Evolutionary conservation across 345 rosid species (phyloP).

Genomic region (Corymbia maculata): DNA sequence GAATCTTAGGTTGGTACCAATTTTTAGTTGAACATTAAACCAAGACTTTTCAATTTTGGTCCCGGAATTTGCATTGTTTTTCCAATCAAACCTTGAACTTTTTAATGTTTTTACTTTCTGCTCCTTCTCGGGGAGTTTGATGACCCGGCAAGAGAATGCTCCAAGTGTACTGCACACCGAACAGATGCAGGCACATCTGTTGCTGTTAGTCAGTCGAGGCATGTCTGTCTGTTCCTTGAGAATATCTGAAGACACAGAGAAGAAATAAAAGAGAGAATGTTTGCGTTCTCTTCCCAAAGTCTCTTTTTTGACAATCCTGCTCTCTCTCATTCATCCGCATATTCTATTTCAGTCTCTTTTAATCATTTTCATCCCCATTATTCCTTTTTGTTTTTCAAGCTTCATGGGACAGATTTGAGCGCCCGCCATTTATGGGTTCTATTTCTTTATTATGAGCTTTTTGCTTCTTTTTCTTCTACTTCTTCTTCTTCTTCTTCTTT

Average conservation of each 20-base stretch:
- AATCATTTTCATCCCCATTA: background rate
- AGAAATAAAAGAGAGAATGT: background rate
- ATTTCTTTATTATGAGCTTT: background rate
- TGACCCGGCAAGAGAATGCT: background rate
- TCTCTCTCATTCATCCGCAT: background rate
- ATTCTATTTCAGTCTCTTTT: background rate
- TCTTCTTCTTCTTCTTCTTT: too few species aligned
- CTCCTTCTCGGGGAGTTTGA: background rate
- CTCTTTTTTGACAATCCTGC: background rate
- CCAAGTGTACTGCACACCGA: background rate
- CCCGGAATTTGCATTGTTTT: background rate
- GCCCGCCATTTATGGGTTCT: background rate
- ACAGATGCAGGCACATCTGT: background rate
- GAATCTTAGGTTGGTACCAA: background rate
- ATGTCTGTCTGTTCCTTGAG: background rate
- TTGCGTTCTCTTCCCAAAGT: background rate
- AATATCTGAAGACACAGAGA: background rate
- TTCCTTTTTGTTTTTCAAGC: background rate
- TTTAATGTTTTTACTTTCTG: background rate
- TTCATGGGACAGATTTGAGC: background rate
- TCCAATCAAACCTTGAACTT: background rate
- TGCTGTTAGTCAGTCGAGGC: background rate
- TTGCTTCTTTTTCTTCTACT: too few species aligned
- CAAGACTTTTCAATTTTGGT: background rate
- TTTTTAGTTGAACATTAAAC: background rate